Evolutionary conservation across 305 asterid genomes (phyloP), one percentile per base, ranked within the genome.

Genomic region (Fraxinus sp.): DNA sequence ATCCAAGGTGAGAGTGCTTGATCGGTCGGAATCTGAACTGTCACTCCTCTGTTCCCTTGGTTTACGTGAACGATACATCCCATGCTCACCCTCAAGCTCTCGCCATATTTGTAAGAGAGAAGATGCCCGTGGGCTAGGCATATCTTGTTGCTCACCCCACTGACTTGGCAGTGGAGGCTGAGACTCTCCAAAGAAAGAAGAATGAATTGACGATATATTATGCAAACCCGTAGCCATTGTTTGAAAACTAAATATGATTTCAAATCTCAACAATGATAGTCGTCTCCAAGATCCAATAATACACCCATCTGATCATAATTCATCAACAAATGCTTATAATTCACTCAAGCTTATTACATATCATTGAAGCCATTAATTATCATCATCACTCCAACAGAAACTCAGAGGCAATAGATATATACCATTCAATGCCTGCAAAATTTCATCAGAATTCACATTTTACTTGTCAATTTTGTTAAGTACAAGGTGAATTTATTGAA

Each of bases 61-160:
- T 85, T 89, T 87, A 82, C 39, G 80, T 32, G 92, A 83, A 85
- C 79, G 90, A 82, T 81, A 88, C 92, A 87, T 87, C 86, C 32
- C 70, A 20, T 59, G 70, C 70, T 84, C 98, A 84, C 93, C 92
- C 89, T 95, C 98, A 14, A 93, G 87, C 90, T 92, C 97, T 77
- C 93, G 88, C 98, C 98, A 95, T 93, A 94, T 91, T 86, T 92
- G 93, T 88, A 92, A 82, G 84, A 95, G 83, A 77, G 98, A 91
- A 80, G 98, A 92, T 39, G 97, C 93, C 87, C 90, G 79, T 57
- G 93, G 85, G 79, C 84, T 85, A 9, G 93, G 92, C 81, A 94
- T 87, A 84, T 82, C 86, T 46, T 79, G 89, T 71, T 83, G 89
- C 66, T 85, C 90, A 75, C 77, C 46, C 81, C 90, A 83, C 46